Base-by-base conservation (phyloP, 768 basidiomycete genomes). In the Ramaria sp. region DNA sequence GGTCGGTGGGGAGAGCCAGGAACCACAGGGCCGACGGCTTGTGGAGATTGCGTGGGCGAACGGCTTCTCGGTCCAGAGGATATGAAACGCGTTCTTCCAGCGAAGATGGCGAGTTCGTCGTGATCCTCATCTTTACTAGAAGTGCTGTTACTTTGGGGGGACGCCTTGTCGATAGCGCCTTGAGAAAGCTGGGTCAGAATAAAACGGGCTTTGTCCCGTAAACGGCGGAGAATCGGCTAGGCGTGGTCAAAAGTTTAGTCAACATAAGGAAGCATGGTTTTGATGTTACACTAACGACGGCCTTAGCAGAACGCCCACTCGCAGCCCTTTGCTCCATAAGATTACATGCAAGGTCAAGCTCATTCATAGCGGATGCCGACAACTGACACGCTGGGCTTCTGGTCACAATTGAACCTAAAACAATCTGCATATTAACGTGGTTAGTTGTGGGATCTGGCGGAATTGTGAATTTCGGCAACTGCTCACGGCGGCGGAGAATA, bases 301-400 rank as follows among this genome's bases (percentile, higher is more conserved):
- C 55, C 48, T 57, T 57, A 4, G 55, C 55, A 20, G 55, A 57
- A 4, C 55, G 55, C 4, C 55, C 55, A 7, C 42, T 42, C 6
- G 55, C 55, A 2, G 55, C 55, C 19, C 55, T n/a, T 9, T 49
- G 55, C n/a, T 57, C 55, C 55, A 57, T 57, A 31, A 87, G 74
- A 56, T 86, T 81, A 61, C 84, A 86, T 6, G 85, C 85, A 0
- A 86, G 86, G 64, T 87, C 83, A 30, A 88, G 70, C 63, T 88
- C 86, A 7, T 79, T 76, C 9, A 88, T 75, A 4, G 85, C 86
- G 22, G 85, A 87, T 17, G 84, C 82, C 20, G 85, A 86, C 59
- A 88, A 68, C 62, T 84, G 85, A 80, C 87, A 85, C 17, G 86
- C 87, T 11, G 86, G 85, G 68, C 85, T 87, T 51, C 84, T 75